Evolutionary conservation across 495 filamentous ascomycete genomes (phyloP), one percentile per base, ranked within the genome.

Genomic region (Daldinia loculata): DNA sequence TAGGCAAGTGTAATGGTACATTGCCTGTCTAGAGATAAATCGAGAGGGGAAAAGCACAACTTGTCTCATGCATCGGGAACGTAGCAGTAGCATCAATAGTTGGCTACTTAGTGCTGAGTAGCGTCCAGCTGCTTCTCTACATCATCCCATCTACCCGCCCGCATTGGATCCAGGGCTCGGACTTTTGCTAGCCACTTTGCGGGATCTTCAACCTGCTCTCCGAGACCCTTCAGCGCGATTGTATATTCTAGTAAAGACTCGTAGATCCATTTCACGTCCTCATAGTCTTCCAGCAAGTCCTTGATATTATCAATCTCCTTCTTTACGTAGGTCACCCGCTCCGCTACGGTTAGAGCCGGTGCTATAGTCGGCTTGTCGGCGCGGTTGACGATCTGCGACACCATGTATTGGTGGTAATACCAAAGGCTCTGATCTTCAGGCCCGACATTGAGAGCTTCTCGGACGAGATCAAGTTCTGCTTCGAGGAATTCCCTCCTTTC

Each of bases 361-460:
- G 86, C 83, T 76, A 94, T 89, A 19, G 86, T 87, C n/a, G 80
- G 76, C n/a, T 76, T 70, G 7, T 72, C 74, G 12, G 76, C 69
- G 48, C 61, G 80, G 74, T 60, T 80, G 66, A 78, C 81, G 58
- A 78, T 82, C 80, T 82, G 90, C 77, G 81, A 86, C 80, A 97
- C 89, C 29, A 77, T 45, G 26, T 71, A 74, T 41, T 74, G 89
- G 74, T 98, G 93, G 77, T 98, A 99, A 78, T 94, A 97, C 96
- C 96, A 99, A 14, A 97, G 81, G 9, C 92, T 94, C 72, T 97
- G 94, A 76, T 97, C 93, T 66, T 93, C 91, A 6, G 94, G 92
- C 70, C 96, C 95, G 15, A 93, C 93, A 58, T 88, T 89, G 45
- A 98, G 86, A 0, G 91, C 94, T 56, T 88, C 84, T 61, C 90